Evolutionary conservation across 805 yeast species (phyloP), one percentile per base, ranked within the genome.

Genomic region (Teunomyces panamensis): DNA sequence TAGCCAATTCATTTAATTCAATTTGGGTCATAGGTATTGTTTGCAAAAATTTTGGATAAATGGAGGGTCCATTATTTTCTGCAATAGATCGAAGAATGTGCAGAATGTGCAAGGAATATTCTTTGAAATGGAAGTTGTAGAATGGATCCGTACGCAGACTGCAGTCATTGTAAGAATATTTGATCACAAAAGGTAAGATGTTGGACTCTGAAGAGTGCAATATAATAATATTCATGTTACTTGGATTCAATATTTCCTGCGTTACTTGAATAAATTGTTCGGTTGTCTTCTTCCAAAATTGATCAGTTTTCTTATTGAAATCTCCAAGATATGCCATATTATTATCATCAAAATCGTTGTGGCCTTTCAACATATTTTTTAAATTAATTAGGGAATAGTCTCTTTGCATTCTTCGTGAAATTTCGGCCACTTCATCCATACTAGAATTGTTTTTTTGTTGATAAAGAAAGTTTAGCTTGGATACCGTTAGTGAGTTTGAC

Each of bases 401-500:
- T 55, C 46, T 45, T 44, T 79, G 77, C 42, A 84, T 53, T 0
- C 53, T 37, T 36, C 63, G 65, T 14, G 82, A 67, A 32, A 75
- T 55, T 1, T 56, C 58, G 0, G 79, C 64, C 9, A 77, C 74
- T 51, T 81, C 86, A 14, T 74, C 75, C 69, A 78, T 73, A 1
- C 81, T 66, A 1, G 77, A 59, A 13, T 51, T 53, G 2, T 58
- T 55, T 0, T 52, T 39, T 29, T 73, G 77, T 50, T 72, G 65
- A 49, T 79, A 68, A 5, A 78, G 52, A 56, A 36, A 56, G 27
- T 72, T 74, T 36, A 79, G 56, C 14, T 75, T 56, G 39, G 78
- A 79, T 20, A 78, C 71, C 0, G 76, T 69, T 35, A 75, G 68
- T 46, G 69, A 64, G 42, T 84, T 85, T 3, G 75, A 72, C 24